phyloP scores from a whole-genome alignment of 2,329 filamentous ascomycete genomes.

The Graphilbum fragrans region DNA sequence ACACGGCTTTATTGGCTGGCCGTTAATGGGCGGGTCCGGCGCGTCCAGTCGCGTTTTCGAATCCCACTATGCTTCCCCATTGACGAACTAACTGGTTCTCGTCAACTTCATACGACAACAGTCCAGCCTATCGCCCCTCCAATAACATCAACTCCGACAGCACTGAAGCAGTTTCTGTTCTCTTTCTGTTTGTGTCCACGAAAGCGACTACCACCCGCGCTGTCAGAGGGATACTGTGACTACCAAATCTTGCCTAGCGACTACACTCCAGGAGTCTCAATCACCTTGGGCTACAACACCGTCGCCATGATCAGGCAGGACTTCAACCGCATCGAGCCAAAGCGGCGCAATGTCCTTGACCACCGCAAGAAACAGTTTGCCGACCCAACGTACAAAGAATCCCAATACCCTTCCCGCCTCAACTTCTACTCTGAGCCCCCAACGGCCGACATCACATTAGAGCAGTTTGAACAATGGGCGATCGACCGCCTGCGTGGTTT shows the following conservation, averaged over 20 bases:
- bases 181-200: too few species aligned
- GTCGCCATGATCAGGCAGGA: conserved; percentile 35
- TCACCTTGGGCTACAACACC: not conserved
- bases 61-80: not conserved
- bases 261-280: too few species aligned
- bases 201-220: too few species aligned
- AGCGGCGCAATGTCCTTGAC: conserved; percentile 66
- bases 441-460: conserved; percentile 86
- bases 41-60: conserved; percentile 10
- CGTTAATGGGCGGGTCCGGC: conserved; percentile 5
- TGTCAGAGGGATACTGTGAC: too few species aligned
- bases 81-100: too few species aligned
- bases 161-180: too few species aligned
- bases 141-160: too few species aligned
- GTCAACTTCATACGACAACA: too few species aligned
- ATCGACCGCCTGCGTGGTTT: conserved; percentile 78
- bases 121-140: too few species aligned
- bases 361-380: conserved; percentile 82
- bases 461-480: conserved; percentile 98
- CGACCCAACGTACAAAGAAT: conserved; percentile 60
- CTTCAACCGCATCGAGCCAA: conserved; percentile 47
- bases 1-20: conserved; percentile 4
- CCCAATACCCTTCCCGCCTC: conserved; percentile 71
- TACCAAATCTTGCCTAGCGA: too few species aligned
- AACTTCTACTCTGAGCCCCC: conserved; percentile 87